Base-by-base conservation (phyloP, 192 early-diverging fungal species). In the Radiomyces spectabilis region DNA sequence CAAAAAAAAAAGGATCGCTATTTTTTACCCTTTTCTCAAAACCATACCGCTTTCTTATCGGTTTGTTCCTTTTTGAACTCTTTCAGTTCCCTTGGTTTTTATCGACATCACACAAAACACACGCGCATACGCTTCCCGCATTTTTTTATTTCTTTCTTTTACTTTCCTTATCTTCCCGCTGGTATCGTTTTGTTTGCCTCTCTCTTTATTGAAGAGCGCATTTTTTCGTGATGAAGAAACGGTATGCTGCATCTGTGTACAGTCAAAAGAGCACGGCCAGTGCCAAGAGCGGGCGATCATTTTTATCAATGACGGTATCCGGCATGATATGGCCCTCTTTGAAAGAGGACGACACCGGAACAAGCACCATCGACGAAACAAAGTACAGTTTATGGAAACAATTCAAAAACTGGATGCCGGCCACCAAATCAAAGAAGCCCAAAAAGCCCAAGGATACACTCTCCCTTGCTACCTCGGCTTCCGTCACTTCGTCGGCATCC, bases 221-320 rank as follows among this genome's bases (percentile, higher is more conserved):
- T 41, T 50, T 63, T 53, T 19, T 30, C 6, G 21, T 33, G 31
- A 51, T 40, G 42, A 45, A 18, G 26, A 56, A 59, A 48, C 51
- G 41, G 24, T 58, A 65, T 49, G 43, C 63, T 22, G 52, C 56
- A 0, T 65, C 63, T 3, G 44, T 65, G 0, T 59, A 57, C 37
- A 65, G 63, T n/a, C 56, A 65, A 48, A 65, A 58, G 29, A 65
- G 63, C 34, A 47, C 63, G 12, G 50, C 44, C 6, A 65, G 63
- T 35, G 55, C 63, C 16, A 58, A 57, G 29, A 64, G 62, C 25
- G 54, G 39, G 3, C 55, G 52, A 6, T 65, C 63, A 22, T 59
- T 59, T 35, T 30, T 59, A 9, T 65, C 63, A 21, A 41, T 65
- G 30, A 43, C 46, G 1, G 38, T 53, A 34, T 24, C 37, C 21